Conservation (phyloP, 352 stramenopile species). For the Phytophthora pluvialis region DNA sequence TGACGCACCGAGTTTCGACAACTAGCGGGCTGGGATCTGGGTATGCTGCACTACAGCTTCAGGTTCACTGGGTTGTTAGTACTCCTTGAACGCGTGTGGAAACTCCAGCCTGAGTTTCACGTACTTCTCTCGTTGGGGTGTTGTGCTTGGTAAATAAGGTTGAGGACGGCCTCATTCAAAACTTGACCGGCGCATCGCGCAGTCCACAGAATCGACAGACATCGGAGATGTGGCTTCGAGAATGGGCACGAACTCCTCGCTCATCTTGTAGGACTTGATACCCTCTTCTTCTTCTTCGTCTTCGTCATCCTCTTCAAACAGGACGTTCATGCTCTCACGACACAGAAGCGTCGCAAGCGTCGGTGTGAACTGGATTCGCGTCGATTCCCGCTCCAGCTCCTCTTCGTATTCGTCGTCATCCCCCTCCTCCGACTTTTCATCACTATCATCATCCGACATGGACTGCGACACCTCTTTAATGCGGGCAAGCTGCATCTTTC, state of each 20-base stretch:
- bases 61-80: constrained; percentile 11
- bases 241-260: constrained; percentile 62
- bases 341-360: constrained; percentile 51
- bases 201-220: constrained; percentile 56
- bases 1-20: constrained; percentile 30
- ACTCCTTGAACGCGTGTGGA: constrained; percentile 18
- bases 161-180: constrained; percentile 35
- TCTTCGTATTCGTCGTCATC: constrained; percentile 39
- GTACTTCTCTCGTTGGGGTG: constrained; percentile 9
- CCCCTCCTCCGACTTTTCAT: constrained; percentile 35
- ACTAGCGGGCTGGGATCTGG: constrained; percentile 16
- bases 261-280: constrained; percentile 32
- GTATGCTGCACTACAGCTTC: constrained; percentile 10
- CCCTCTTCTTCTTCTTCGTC: constrained; percentile 52
- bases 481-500: constrained; percentile 38
- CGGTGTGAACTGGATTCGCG: constrained; percentile 53
- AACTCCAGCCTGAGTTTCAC: constrained; percentile 18
- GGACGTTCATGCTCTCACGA: constrained; percentile 60
- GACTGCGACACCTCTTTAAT: constrained; percentile 38
- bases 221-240: constrained; percentile 50
- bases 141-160: constrained; percentile 38
- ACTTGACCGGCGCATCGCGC: constrained; percentile 41
- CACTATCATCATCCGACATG: constrained; percentile 37
- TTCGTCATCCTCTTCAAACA: constrained; percentile 67
- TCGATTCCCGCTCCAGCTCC: constrained; percentile 41